Conservation (phyloP, 2,329 filamentous ascomycete species). For the Rhytidhysteron rufulum region DNA sequence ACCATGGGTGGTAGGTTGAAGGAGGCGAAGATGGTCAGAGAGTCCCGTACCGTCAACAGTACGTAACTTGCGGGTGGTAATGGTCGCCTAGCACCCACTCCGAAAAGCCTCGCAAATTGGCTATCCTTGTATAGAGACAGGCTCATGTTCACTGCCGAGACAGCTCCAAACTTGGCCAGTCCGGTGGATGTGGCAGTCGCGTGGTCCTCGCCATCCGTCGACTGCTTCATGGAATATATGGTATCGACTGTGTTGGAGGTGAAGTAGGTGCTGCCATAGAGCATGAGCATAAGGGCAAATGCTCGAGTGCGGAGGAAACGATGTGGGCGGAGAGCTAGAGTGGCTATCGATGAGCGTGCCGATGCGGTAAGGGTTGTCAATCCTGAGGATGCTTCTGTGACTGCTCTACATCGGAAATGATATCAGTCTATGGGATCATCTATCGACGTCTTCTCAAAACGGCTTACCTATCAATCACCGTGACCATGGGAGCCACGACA, state of each 20-base stretch:
- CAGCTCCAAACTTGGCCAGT: conserved; percentile 74
- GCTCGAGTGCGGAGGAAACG: too few species aligned
- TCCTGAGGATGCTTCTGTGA: too few species aligned
- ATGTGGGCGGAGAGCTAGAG: too few species aligned
- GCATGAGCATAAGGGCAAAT: too few species aligned
- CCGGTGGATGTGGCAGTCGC: conserved; percentile 64
- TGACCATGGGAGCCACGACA: too few species aligned
- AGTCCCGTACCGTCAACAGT: conserved; percentile 79
- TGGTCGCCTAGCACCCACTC: conserved; percentile 51
- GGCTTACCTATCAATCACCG: too few species aligned
- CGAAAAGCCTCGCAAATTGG: conserved; percentile 79
- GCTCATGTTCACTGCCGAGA: conserved; percentile 76
- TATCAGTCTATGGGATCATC: too few species aligned
- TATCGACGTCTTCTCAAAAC: too few species aligned
- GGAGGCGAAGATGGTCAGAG: conserved; percentile 82
- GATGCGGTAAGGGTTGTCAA: too few species aligned
- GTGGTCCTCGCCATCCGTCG: conserved; percentile 52
- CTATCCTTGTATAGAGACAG: conserved; percentile 89
- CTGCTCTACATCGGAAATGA: too few species aligned
- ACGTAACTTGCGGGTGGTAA: conserved; percentile 69
- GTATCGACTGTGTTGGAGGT: conserved; percentile 89
- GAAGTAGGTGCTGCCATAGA: conserved; percentile 87
- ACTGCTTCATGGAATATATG: conserved; percentile 59
- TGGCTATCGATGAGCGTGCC: too few species aligned
- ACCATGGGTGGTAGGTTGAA: conserved; percentile 86